These are phyloP conservation scores for Perilla frutescens DNA, from an alignment of 257 asterid species.

Conservation along the genomic window DNA sequence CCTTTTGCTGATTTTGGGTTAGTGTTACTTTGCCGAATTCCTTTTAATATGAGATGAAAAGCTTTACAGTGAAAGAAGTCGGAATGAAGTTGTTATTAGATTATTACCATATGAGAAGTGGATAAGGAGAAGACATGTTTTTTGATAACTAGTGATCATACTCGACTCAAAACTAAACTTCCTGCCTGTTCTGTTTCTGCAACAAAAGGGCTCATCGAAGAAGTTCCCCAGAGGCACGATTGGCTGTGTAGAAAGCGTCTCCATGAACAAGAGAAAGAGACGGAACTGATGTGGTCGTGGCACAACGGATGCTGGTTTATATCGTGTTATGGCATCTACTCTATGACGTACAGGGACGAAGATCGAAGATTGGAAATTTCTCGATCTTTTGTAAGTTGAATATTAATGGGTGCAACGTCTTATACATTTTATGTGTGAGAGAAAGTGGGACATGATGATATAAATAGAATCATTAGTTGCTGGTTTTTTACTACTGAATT, in stretches of 20 bases:
- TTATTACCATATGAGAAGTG: neutral
- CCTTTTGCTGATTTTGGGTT: neutral
- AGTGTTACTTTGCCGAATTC: neutral
- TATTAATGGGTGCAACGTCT: neutral
- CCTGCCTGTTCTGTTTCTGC: neutral
- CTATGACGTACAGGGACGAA: neutral
- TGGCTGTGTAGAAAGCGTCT: neutral
- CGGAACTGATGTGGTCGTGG: neutral
- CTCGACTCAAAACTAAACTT: neutral
- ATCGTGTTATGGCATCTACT: too few species aligned
- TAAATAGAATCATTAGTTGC: neutral
- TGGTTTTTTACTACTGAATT: neutral
- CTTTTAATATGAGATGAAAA: neutral
- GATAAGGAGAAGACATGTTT: neutral
- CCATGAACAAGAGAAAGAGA: neutral
- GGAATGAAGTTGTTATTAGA: neutral
- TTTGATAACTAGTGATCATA: neutral
- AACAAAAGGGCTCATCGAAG: neutral
- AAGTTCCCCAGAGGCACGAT: neutral
- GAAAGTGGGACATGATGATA: neutral
- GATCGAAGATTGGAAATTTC: neutral
- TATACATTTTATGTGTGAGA: neutral
- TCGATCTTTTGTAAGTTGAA: neutral
- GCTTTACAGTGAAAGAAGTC: neutral
- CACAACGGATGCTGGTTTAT: too few species aligned